Evolutionary conservation across 441 rosid species (phyloP).

Genomic region (Euphorbia corollata): DNA sequence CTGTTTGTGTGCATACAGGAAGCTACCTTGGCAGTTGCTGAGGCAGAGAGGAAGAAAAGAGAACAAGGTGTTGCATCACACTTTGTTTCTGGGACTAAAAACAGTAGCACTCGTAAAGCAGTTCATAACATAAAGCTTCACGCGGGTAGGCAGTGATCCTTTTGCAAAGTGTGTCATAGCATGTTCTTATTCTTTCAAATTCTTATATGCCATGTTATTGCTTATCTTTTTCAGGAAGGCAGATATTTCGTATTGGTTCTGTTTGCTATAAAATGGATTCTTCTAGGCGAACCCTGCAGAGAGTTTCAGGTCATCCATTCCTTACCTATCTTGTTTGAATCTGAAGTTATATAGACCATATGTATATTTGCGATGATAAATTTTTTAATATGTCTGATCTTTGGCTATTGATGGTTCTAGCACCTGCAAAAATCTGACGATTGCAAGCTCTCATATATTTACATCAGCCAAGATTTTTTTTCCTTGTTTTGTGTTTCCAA

Average conservation of each 20-base stretch:
- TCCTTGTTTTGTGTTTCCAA: not conserved
- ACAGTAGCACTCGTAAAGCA: constrained; percentile 44
- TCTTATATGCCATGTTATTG: not conserved
- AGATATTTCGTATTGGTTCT: constrained; percentile 77
- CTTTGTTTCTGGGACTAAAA: constrained; percentile 33
- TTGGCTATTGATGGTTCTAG: no score
- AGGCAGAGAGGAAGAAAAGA: constrained; percentile 58
- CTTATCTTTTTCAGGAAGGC: constrained; percentile 44
- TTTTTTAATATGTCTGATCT: no score
- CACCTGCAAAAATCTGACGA: no score
- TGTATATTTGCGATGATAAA: not conserved
- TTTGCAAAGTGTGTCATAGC: not conserved
- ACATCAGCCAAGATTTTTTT: not conserved
- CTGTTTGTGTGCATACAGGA: constrained; percentile 41
- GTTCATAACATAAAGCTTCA: constrained; percentile 18
- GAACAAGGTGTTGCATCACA: constrained; percentile 38
- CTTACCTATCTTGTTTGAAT: constrained; percentile 16
- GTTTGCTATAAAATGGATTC: constrained; percentile 88
- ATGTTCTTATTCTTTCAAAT: not conserved
- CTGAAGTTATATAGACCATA: not conserved
- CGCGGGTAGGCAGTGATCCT: constrained; percentile 24
- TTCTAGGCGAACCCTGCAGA: constrained; percentile 82
- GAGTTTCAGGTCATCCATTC: constrained; percentile 61
- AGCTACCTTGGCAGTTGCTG: constrained; percentile 90
- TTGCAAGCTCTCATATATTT: not conserved